Evolutionary conservation across 257 asterid species (phyloP), one percentile per base, ranked within the genome.

Genomic region (Nicotiana attenuata): DNA sequence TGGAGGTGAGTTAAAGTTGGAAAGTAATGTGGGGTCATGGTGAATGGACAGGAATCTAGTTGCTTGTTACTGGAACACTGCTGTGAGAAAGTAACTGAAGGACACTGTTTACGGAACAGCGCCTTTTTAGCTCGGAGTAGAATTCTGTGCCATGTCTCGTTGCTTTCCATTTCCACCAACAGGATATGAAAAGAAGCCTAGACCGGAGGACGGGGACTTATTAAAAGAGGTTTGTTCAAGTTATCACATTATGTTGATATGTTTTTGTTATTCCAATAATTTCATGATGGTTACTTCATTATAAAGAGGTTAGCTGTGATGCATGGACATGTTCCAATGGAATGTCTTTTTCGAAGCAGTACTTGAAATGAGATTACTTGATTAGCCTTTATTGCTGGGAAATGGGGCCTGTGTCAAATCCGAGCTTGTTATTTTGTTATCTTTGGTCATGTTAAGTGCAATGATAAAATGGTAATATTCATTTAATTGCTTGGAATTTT

Each of bases 131-230:
- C 78, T 78, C 19, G 83, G 82, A 60, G 56, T 83, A 80, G 83
- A 73, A 79, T 88, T 90, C 85, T 79, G 90, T 90, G 91, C 93
- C 88, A 94, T 94, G 98, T 94, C 98, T 87, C 98, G 97, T 86
- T 94, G 98, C 92, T 94, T 93, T 86, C 97, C 97, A 55, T 94
- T 93, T 92, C 98, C 98, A 80, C 98, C 97, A 67, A 94, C 97
- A 55, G 98, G 98, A 90, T 94, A 94, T 89, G 95, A 91, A 86
- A 92, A 89, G 89, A 85, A 92, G 90, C 92, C 83, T 64, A 85
- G 77, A 82, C 88, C 90, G 5, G 93, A 91, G 76, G 96, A 91
- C 85, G 82, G 85, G 77, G 88, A 85, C 87, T 65, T 88, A 73
- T 73, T 90, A 83, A 89, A 89, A 90, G 92, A 94, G 97, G 98